A percentile compares a stretch with the other conserved stretches of the same genome.
Evolutionary conservation across 176 grass and related monocot genomes (phyloP).

Genomic region (Juncus inflexus): DNA sequence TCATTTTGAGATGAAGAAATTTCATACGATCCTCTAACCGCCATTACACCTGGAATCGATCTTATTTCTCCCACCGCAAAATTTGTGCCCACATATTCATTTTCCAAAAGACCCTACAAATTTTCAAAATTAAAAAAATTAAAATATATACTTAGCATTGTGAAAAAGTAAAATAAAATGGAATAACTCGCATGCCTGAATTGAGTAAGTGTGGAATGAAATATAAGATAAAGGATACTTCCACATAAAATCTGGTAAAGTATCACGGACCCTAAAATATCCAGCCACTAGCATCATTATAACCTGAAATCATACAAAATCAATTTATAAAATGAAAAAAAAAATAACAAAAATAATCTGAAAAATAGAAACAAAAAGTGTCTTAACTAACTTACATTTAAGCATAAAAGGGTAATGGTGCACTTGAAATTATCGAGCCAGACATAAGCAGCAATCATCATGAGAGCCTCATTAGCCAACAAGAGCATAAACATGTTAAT

Average conservation of each 20-base stretch:
- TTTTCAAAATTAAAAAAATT: background rate
- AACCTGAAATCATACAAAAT: conserved; percentile 27
- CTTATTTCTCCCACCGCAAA: conserved; percentile 84
- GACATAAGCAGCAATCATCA: conserved; percentile 63
- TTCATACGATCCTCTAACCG: conserved; percentile 65
- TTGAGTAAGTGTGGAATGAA: conserved; percentile 64
- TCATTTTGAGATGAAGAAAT: conserved; percentile 57
- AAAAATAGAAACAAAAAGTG: background rate
- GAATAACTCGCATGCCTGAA: conserved; percentile 44
- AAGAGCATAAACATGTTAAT: conserved; percentile 72
- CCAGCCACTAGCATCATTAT: conserved; percentile 92
- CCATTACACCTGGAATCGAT: conserved; percentile 72
- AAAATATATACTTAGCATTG: background rate
- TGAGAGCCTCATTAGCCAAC: conserved; percentile 80
- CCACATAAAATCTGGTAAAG: conserved; percentile 58
- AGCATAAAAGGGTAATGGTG: conserved; percentile 54
- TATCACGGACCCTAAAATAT: conserved; percentile 62
- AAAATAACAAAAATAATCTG: background rate
- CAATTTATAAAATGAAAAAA: background rate
- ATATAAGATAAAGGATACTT: conserved; percentile 69
- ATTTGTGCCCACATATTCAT: conserved; percentile 75
- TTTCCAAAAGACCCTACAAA: conserved; percentile 78
- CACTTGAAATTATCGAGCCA: conserved; percentile 78
- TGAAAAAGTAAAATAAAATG: no score
- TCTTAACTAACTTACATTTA: conserved; percentile 56